Base-by-base conservation (phyloP, 2,329 filamentous ascomycete species). In the Paramyrothecium sp. region DNA sequence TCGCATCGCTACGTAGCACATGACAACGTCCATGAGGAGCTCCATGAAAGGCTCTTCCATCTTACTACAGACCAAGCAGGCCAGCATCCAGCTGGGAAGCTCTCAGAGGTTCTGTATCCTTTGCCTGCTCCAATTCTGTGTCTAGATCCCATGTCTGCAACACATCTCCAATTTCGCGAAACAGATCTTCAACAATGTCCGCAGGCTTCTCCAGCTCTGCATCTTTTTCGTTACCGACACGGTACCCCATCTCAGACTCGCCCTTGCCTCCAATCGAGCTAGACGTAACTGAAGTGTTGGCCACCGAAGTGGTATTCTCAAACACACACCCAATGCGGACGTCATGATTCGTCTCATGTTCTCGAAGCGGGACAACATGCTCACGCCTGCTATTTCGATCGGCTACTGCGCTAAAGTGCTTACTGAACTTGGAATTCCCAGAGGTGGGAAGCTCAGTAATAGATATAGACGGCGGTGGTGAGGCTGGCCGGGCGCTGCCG, bases 331-430 rank as follows among this genome's bases (percentile, higher is more conserved):
- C 23, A 21, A 19, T 47, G 22, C n/a, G n/a, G 52, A 51, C 19
- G 21, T 30, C 41, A 19, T 73, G 73, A 23, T 19, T 23, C 16
- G 26, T 17, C 59, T 81, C 78, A 5, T 77, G 81, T 13, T 68
- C 71, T 19, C 73, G 75, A 4, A 77, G 78, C 2, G 80, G 63
- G 1, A 81, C 63, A 16, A 67, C 69, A 52, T 67, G 64, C n/a
- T 65, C 67, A 21, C 66, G 63, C 4, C 63, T 61, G 46, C 67
- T 69, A 54, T 67, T 64, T 19, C 73, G 73, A 21, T 66, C 71
- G n/a, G 72, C 75, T 44, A 81, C 70, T 1, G 72, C 73, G 26
- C 74, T 71, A 60, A 84, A 84, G 61, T 83, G 80, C n/a, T 73
- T 74, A 19, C 66, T 69, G 53, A 82, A 84, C 53, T 71, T 75